A percentile compares a stretch with the other conserved stretches of the same genome.
Conservation (phyloP, 129 eudicot species). For the Cynara cardunculus region DNA sequence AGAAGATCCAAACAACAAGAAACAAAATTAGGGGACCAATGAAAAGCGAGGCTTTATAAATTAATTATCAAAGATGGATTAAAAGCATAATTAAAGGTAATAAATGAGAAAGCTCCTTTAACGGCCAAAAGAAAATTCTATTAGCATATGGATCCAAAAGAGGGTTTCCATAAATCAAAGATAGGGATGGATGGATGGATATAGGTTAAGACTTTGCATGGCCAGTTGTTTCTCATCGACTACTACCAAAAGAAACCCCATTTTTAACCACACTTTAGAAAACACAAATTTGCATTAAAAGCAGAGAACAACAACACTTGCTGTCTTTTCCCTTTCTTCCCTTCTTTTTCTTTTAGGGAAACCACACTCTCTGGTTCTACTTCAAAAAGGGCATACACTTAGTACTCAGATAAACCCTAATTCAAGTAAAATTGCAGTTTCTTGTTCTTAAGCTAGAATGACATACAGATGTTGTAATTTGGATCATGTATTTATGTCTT, state of each 20-base stretch:
- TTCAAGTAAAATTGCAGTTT: not conserved
- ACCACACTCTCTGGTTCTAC: not conserved
- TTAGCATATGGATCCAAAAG: slow-evolving; percentile 26
- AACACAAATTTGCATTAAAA: slow-evolving; percentile 44
- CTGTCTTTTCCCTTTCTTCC: slow-evolving; percentile 26
- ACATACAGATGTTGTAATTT: not conserved
- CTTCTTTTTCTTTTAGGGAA: slow-evolving; percentile 4
- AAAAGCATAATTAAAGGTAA: slow-evolving; percentile 14
- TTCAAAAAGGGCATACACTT: not conserved
- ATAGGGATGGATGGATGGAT: slow-evolving; percentile 37
- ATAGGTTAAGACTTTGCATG: slow-evolving; percentile 54
- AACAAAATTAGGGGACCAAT: slow-evolving; percentile 38
- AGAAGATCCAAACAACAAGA: slow-evolving; percentile 34
- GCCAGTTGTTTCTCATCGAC: slow-evolving; percentile 30
- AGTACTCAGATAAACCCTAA: not conserved
- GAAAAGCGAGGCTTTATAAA: slow-evolving; percentile 22
- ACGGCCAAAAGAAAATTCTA: slow-evolving; percentile 18
- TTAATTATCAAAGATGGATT: slow-evolving; percentile 26
- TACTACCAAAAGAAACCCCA: slow-evolving; percentile 26
- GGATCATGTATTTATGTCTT: not conserved
- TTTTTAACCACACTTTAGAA: slow-evolving; percentile 33
- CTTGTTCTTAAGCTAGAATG: not conserved
- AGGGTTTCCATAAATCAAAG: slow-evolving; percentile 33
- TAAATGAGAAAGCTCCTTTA: slow-evolving; percentile 59
- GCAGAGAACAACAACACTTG: slow-evolving; percentile 42